Base-by-base conservation (phyloP, 1,284 basidiomycete species). In the Trichosporon sp. region DNA sequence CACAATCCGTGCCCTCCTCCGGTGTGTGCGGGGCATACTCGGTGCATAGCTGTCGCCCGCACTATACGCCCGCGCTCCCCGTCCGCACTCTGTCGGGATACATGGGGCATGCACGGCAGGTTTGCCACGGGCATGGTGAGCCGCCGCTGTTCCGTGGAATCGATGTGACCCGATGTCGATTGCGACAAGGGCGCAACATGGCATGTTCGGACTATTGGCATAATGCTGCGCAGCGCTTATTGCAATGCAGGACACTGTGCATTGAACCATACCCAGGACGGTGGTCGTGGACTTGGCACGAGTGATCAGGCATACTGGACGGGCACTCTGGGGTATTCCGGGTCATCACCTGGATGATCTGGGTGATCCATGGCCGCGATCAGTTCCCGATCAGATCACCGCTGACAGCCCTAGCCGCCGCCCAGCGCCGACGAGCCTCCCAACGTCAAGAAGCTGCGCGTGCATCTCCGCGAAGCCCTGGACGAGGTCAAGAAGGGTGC, bases 401-500 rank as follows among this genome's bases (percentile, higher is more conserved):
- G 31, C 27, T 32, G 56, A 32, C 18, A 9, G 5, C 44, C 29
- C n/a, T 67, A 82, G 81, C 81, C 81, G 0, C 76, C 78, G 2
- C 81, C 81, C 0, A 73, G 74, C 25, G 74, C 71, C 44, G 78
- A 81, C 27, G 81, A 82, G 62, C 75, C 76, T 6, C 58, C 68
- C 4, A 32, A 76, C n/a, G 74, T 81, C 13, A 79, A 71, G 27
- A 81, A 82, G 68, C 71, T 82, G 9, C 73, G 80, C 15, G 68
- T 75, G 25, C 75, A 70, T 21, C 75, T 81, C 11, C 70, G 75
- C 47, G 71, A 66, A 2, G 73, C 77, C 6, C 68, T 83, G 29
- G 74, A 75, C 51, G 78, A 76, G 64, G 78, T 83, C 7, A 71
- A 76, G 9, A 77, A 80, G 67, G 74, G 73, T 2, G 81, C 80